A percentile compares a stretch with the other conserved stretches of the same genome.
These are phyloP conservation scores for Aspergillus sclerotiicarbonarius DNA, from an alignment of 495 filamentous ascomycete genomes.

Conservation along the genomic window DNA sequence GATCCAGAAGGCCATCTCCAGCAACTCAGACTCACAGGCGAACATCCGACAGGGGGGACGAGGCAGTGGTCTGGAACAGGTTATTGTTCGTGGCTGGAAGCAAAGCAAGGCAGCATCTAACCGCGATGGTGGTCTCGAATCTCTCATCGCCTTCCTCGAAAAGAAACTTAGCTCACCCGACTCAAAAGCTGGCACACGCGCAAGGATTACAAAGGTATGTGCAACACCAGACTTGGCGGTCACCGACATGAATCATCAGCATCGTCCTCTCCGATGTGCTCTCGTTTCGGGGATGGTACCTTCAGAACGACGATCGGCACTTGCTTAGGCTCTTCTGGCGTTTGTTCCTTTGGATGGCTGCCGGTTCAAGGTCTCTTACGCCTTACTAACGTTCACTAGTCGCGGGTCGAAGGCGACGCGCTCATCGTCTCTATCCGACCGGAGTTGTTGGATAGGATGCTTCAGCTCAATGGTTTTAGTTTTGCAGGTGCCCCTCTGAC, in stretches of 20 bases:
- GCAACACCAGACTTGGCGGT: conserved; percentile 49
- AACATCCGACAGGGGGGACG: conserved; percentile 35
- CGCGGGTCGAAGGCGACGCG: conserved; percentile 64
- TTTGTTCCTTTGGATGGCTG: conserved; percentile 45
- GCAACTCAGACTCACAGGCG: conserved; percentile 37
- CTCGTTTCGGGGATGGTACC: conserved; percentile 56
- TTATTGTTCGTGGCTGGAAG: conserved; percentile 69
- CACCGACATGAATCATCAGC: conserved; percentile 51
- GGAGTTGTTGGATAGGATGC: conserved; percentile 58
- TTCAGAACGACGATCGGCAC: conserved; percentile 57
- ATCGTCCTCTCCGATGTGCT: conserved; percentile 51
- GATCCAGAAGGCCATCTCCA: conserved; percentile 44
- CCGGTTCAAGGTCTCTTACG: conserved; percentile 52
- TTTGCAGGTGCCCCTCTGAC: conserved; percentile 63
- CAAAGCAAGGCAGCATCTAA: conserved; percentile 71
- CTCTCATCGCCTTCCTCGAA: conserved; percentile 76
- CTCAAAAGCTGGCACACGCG: conserved; percentile 49
- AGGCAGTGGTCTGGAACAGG: conserved; percentile 26
- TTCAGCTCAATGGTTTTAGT: conserved; percentile 59
- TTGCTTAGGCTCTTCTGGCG: conserved; percentile 30
- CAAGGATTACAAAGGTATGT: conserved; percentile 86
- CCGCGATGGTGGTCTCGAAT: conserved; percentile 66
- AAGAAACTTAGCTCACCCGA: conserved; percentile 60
- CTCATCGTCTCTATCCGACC: conserved; percentile 64
- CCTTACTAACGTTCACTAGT: conserved; percentile 76